Conservation (phyloP, 352 stramenopile species). For the Pythium phragmitis region DNA sequence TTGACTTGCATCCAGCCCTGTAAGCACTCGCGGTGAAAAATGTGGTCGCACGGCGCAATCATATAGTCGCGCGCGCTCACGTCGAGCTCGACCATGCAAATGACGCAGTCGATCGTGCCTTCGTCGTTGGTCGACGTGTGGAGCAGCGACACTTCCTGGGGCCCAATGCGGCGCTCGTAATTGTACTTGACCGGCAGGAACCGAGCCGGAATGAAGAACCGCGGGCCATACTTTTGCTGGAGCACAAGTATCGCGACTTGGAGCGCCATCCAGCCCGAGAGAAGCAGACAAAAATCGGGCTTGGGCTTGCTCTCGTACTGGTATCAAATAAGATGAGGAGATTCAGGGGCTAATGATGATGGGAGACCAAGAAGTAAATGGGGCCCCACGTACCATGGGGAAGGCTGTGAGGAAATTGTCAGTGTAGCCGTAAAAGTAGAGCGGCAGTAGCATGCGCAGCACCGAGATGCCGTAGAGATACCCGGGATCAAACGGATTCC, state of each 20-base stretch:
- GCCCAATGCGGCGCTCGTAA: constrained; percentile 90
- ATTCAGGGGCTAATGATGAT: too few relatives aligned
- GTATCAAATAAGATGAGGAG: too few relatives aligned
- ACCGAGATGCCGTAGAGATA: constrained; percentile 96
- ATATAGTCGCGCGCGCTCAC: constrained; percentile 91
- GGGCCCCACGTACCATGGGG: constrained; percentile 54
- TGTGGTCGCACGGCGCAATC: constrained; percentile 95
- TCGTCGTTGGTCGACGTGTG: constrained; percentile 54
- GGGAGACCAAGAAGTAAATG: neutral
- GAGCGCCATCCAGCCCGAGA: constrained; percentile 91
- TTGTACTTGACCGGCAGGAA: constrained; percentile 98
- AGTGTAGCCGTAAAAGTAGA: constrained; percentile 95
- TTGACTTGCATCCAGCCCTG: constrained; percentile 97
- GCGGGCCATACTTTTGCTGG: constrained; percentile 92
- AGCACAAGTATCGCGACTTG: constrained; percentile 91
- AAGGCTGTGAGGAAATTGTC: constrained; percentile 92
- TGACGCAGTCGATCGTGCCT: constrained; percentile 80
- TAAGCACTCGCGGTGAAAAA: constrained; percentile 95
- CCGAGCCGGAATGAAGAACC: constrained; percentile 94
- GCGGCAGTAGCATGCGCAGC: constrained; percentile 91
- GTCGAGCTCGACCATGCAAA: constrained; percentile 86
- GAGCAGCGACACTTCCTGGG: constrained; percentile 65
- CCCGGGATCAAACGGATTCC: constrained; percentile 91
- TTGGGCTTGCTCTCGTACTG: constrained; percentile 77
- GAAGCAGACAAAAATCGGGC: constrained; percentile 59